These are phyloP conservation scores for Saccharomyces cerevisiae DNA, from an alignment of 805 yeast genomes.

Conservation along the genomic window DNA sequence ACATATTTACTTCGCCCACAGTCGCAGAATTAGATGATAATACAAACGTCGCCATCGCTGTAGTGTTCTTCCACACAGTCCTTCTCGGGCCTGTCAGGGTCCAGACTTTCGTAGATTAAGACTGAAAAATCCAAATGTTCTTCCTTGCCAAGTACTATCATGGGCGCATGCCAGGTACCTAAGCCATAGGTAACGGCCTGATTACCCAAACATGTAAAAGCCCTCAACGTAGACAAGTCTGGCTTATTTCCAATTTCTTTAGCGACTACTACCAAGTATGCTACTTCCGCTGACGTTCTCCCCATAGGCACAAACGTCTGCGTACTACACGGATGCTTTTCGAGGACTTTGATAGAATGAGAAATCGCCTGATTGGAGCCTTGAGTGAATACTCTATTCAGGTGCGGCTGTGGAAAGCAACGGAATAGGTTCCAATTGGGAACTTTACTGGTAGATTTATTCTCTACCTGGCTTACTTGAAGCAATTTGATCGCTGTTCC, in stretches of 20 bases:
- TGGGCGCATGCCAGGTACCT: slow-evolving; percentile 89
- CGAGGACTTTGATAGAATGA: slow-evolving; percentile 62
- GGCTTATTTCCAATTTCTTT: slow-evolving; percentile 43
- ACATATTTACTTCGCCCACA: background rate
- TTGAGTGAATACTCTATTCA: slow-evolving; percentile 28
- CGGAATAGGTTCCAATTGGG: slow-evolving; percentile 82
- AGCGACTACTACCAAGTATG: slow-evolving; percentile 80
- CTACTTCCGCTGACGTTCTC: slow-evolving; percentile 39
- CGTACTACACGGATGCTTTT: slow-evolving; percentile 81
- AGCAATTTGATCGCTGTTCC: slow-evolving; percentile 85
- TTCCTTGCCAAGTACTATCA: slow-evolving; percentile 66
- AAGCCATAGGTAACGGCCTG: slow-evolving; percentile 86
- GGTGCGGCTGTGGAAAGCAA: slow-evolving; percentile 66
- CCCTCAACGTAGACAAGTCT: slow-evolving; percentile 49
- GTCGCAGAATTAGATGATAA: background rate
- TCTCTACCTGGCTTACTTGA: slow-evolving; percentile 60
- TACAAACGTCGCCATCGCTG: slow-evolving; percentile 21
- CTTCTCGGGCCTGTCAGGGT: slow-evolving; percentile 43
- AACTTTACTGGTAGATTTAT: slow-evolving; percentile 37
- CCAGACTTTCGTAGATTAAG: slow-evolving; percentile 77
- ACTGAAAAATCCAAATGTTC: slow-evolving; percentile 70
- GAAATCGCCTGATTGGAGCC: slow-evolving; percentile 3
- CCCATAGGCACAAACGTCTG: slow-evolving; percentile 95
- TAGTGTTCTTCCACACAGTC: slow-evolving; percentile 77
- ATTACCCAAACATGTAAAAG: slow-evolving; percentile 70